phyloP scores from a whole-genome alignment of 2,329 filamentous ascomycete genomes.

The Thielaviopsis euricoi region DNA sequence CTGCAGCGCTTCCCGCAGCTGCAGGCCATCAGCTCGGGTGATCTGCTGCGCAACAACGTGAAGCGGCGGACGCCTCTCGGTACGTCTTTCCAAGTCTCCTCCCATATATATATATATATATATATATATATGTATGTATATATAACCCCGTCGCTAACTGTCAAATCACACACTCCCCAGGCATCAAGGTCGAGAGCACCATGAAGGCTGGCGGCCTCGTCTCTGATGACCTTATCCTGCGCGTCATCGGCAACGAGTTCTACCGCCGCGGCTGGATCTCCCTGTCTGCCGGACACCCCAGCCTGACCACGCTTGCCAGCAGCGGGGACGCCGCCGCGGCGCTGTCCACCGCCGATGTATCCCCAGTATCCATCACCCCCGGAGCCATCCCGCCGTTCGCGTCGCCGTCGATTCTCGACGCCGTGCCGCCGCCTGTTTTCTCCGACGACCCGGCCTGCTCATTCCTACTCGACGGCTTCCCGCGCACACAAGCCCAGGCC shows the following conservation, averaged over 20 bases:
- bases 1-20: conserved; percentile 77
- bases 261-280: conserved; percentile 71
- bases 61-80: conserved; percentile 72
- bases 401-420: conserved; percentile 20
- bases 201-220: conserved; percentile 87
- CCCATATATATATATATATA: conserved; percentile 5
- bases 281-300: conserved; percentile 22
- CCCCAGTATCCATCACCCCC: too few species aligned
- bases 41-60: conserved; percentile 84
- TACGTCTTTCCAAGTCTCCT: conserved; percentile 24
- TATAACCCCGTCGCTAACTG: too few species aligned
- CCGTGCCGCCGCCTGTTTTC: conserved; percentile 26
- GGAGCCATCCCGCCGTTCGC: too few species aligned
- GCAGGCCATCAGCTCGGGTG: conserved; percentile 82
- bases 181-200: conserved; percentile 75
- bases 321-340: conserved; percentile 17
- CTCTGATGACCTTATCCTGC: conserved; percentile 77
- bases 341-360: conserved; percentile 7
- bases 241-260: conserved; percentile 82
- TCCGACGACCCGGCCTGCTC: conserved; percentile 63
- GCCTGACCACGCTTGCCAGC: conserved; percentile 3
- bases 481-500: conserved; percentile 72
- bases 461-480: conserved; percentile 93
- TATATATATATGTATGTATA: not conserved
- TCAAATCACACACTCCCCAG: conserved; percentile 28